phyloP scores from a whole-genome alignment of 2,329 filamentous ascomycete genomes.

The Microascus cirrosus region DNA sequence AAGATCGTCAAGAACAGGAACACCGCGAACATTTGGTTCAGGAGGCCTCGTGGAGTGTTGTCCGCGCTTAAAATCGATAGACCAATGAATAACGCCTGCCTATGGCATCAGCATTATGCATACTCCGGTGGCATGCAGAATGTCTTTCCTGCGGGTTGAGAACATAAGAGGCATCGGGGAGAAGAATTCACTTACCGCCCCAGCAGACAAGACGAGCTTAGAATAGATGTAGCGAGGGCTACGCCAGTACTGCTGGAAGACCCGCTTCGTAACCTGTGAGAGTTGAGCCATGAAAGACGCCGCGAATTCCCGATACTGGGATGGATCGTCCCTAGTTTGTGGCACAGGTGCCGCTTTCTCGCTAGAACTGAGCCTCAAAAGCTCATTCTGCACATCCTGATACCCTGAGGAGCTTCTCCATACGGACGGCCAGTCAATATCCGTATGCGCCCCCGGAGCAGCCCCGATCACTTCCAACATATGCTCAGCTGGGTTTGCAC shows the following conservation, averaged over 20 bases:
- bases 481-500: slow-evolving; percentile 73
- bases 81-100: slow-evolving; percentile 71
- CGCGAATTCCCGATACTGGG: slow-evolving; percentile 64
- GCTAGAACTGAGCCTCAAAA: slow-evolving; percentile 45
- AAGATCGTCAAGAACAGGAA: slow-evolving; percentile 80
- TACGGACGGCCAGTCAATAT: slow-evolving; percentile 53
- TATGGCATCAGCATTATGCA: no score
- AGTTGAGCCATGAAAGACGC: slow-evolving; percentile 62
- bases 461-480: slow-evolving; percentile 57
- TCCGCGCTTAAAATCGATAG: slow-evolving; percentile 68
- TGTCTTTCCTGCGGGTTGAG: no score
- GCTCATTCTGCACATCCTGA: slow-evolving; percentile 40
- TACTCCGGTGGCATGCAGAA: no score
- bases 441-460: slow-evolving; percentile 50
- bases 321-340: slow-evolving; percentile 20
- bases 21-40: slow-evolving; percentile 79
- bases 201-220: slow-evolving; percentile 53
- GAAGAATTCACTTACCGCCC: no score
- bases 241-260: slow-evolving; percentile 89
- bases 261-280: slow-evolving; percentile 49
- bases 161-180: no score
- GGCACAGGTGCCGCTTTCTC: slow-evolving; percentile 24
- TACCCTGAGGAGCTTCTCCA: slow-evolving; percentile 52
- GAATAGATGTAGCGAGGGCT: slow-evolving; percentile 83
- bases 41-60: slow-evolving; percentile 66